Evolutionary conservation across 768 basidiomycete genomes (phyloP).

Genomic region (Candolleomyces aberdarensis): DNA sequence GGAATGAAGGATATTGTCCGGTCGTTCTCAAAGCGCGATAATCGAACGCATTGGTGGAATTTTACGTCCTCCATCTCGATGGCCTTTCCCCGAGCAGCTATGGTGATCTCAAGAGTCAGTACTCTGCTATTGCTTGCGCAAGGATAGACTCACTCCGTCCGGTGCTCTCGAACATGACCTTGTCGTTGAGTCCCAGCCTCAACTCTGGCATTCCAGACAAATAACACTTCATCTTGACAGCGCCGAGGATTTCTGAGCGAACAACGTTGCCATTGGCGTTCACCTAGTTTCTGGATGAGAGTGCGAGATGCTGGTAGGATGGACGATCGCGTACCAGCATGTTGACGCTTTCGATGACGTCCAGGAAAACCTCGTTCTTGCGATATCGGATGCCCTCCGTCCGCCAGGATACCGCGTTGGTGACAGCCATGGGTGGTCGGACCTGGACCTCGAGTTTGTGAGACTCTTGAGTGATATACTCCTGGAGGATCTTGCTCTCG

Average conservation of each 20-base stretch:
- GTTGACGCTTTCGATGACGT: slow-evolving; percentile 97
- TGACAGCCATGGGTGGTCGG: slow-evolving; percentile 93
- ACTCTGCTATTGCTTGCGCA: not conserved
- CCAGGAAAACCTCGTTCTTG: slow-evolving; percentile 99
- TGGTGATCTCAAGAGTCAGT: not conserved
- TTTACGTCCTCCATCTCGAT: slow-evolving; percentile 99
- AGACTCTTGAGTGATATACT: slow-evolving; percentile 99
- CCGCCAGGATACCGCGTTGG: slow-evolving; percentile 98
- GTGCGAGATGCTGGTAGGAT: not conserved
- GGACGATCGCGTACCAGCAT: slow-evolving; percentile 62
- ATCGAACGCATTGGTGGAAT: slow-evolving; percentile 98
- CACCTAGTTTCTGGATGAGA: slow-evolving; percentile 48
- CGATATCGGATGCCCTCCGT: slow-evolving; percentile 96
- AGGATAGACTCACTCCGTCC: slow-evolving; percentile 71
- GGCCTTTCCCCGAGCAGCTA: slow-evolving; percentile 90
- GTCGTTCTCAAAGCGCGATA: slow-evolving; percentile 97
- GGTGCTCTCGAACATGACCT: slow-evolving; percentile 99
- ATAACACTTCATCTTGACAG: slow-evolving; percentile 99
- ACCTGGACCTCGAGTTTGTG: slow-evolving; percentile 94
- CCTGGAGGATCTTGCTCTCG: slow-evolving; percentile 98
- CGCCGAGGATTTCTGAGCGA: slow-evolving; percentile 96
- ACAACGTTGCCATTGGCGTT: slow-evolving; percentile 97
- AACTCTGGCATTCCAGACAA: slow-evolving; percentile 99
- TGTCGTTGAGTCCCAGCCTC: slow-evolving; percentile 93
- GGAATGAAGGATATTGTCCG: slow-evolving; percentile 99